Evolutionary conservation across 1,139 yeast species (phyloP).

Genomic region (Yamadazyma sp.): DNA sequence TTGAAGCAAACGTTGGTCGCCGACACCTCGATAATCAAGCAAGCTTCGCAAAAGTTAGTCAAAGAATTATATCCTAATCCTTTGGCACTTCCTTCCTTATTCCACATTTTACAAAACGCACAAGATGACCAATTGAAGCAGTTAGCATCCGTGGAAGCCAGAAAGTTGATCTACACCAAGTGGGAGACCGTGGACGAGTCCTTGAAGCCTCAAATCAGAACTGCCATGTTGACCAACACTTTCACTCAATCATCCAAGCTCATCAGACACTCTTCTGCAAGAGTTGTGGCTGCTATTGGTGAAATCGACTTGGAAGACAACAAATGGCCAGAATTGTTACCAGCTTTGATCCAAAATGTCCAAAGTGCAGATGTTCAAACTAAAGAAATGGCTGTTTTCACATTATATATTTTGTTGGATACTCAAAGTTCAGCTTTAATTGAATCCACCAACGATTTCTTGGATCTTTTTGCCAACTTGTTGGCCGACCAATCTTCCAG

Average conservation of each 20-base stretch:
- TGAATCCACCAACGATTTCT: slow-evolving; percentile 63
- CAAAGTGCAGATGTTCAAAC: slow-evolving; percentile 59
- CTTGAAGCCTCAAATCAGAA: slow-evolving; percentile 61
- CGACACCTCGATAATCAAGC: slow-evolving; percentile 73
- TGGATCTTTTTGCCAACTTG: slow-evolving; percentile 66
- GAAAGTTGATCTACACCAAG: slow-evolving; percentile 71
- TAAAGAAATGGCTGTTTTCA: slow-evolving; percentile 84
- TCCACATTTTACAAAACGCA: slow-evolving; percentile 75
- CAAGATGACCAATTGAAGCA: slow-evolving; percentile 66
- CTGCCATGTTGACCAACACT: slow-evolving; percentile 66
- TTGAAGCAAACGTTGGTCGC: slow-evolving; percentile 76
- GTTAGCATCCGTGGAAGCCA: slow-evolving; percentile 92
- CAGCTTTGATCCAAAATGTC: slow-evolving; percentile 69
- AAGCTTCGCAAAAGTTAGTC: slow-evolving; percentile 75
- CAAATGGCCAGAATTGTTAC: slow-evolving; percentile 79
- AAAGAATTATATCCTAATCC: slow-evolving; percentile 74
- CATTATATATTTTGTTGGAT: slow-evolving; percentile 77
- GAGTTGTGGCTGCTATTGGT: slow-evolving; percentile 87
- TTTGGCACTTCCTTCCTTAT: slow-evolving; percentile 74
- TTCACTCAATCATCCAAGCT: slow-evolving; percentile 57
- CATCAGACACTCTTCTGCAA: slow-evolving; percentile 85
- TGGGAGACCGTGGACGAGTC: slow-evolving; percentile 65
- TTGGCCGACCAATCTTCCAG: slow-evolving; percentile 65
- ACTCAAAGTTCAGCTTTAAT: slow-evolving; percentile 65
- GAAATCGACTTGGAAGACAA: slow-evolving; percentile 64